A percentile compares a stretch with the other conserved stretches of the same genome.
phyloP scores from a whole-genome alignment of 305 asterid species.

The Fraxinus velutina region DNA sequence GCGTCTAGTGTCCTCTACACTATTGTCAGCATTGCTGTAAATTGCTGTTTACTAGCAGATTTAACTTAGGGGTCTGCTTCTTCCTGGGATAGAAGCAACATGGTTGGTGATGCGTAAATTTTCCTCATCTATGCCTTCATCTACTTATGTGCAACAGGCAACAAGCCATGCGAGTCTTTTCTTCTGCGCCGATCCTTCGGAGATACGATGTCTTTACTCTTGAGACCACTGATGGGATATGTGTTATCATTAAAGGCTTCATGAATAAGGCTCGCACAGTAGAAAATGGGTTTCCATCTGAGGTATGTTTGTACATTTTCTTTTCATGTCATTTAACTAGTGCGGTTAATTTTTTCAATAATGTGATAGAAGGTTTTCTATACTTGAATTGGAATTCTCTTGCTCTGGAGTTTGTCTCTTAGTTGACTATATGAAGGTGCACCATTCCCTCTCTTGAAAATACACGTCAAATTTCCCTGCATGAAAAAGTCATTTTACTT shows the following conservation, averaged over 20 bases:
- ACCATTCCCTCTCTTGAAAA: neutral
- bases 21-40: neutral
- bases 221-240: slow-evolving; percentile 67
- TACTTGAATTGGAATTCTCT: slow-evolving; percentile 6
- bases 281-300: slow-evolving; percentile 61
- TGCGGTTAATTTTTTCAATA: neutral
- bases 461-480: neutral
- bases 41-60: neutral
- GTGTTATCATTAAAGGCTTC: slow-evolving; percentile 48
- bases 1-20: neutral
- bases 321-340: slow-evolving; percentile 14
- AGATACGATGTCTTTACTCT: slow-evolving; percentile 47
- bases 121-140: slow-evolving; percentile 5
- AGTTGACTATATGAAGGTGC: neutral
- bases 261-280: slow-evolving; percentile 54
- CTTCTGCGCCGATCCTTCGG: slow-evolving; percentile 66
- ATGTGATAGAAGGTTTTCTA: neutral
- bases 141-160: slow-evolving; percentile 39
- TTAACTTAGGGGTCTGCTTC: neutral
- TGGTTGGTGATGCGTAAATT: neutral
- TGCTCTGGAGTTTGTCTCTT: neutral
- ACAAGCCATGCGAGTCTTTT: slow-evolving; percentile 54
- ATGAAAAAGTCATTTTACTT: neutral
- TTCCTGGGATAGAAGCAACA: slow-evolving; percentile 5
- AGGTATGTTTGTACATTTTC: slow-evolving; percentile 37